Evolutionary conservation across 2,329 filamentous ascomycete species (phyloP), one percentile per base, ranked within the genome.

Genomic region (Chaetomium olivaceum): DNA sequence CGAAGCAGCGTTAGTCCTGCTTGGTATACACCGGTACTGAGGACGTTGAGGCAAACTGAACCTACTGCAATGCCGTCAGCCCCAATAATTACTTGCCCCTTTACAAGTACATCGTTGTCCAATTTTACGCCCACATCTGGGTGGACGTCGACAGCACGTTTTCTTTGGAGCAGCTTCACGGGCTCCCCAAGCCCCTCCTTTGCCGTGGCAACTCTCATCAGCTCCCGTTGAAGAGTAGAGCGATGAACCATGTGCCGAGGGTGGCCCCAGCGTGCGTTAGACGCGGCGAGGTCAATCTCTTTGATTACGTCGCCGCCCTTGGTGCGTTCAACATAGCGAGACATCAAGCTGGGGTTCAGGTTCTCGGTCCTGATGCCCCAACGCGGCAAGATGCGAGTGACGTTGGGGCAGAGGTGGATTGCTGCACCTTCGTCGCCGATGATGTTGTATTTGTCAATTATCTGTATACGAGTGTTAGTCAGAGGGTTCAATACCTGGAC

Each of bases 391-490:
- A 89, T 74, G 0, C 85, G 84, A 73, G 88, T 87, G 2, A 81
- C 77, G 70, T 90, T 90, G 0, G 88, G 86, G 0, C 84, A 82
- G 4, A 89, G 73, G 70, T 89, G 86, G n/a, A 89, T 81, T 0
- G 87, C 87, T 3, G 87, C 86, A 0, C 87, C 87, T 1, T 80
- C 76, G 73, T 89, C 86, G 59, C 78, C 19, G 82, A 81, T 39
- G 88, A 82, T 1, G 23, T 77, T 77, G 0, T 85, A 87, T 71
- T 85, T 81, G 69, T 89, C 86, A 58, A 80, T 83, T 0, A 87
- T 66, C 81, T 85, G 62, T 23, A 31, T 9, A 43, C 19, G 39
- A 4, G 12, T 60, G 56, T 23, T 16, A 52, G 56, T 16, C 50
- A 21, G 11, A 36, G 16, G 33, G 9, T 36, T 29, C 23, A 5